These are phyloP conservation scores for Jatropha multifida DNA, from an alignment of 441 rosid genomes.

Conservation along the genomic window DNA sequence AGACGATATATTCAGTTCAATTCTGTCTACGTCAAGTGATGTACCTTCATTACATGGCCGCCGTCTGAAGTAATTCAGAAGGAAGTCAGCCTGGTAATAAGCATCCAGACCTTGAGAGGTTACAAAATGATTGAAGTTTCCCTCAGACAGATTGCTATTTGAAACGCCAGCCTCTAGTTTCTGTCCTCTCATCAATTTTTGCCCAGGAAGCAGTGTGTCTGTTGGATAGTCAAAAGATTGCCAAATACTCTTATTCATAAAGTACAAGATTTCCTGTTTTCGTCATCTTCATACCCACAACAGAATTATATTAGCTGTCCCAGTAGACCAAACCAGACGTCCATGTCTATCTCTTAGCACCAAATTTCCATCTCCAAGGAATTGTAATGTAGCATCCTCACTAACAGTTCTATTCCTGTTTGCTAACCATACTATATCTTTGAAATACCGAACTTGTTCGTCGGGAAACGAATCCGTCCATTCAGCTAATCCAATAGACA, in stretches of 20 bases:
- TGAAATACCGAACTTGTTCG: background rate
- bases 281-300: conserved; percentile 5
- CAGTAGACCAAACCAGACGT: conserved; percentile 12
- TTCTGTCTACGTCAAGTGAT: background rate
- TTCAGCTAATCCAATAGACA: background rate
- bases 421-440: background rate
- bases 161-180: conserved; percentile 14
- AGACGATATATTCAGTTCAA: background rate
- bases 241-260: background rate
- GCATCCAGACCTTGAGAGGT: background rate
- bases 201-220: background rate
- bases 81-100: conserved; percentile 8
- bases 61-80: background rate
- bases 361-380: conserved; percentile 15
- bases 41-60: too few relatives aligned
- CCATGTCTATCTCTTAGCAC: conserved; percentile 14
- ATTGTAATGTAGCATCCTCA: background rate
- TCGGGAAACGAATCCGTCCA: background rate
- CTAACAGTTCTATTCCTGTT: conserved; percentile 19
- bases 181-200: background rate
- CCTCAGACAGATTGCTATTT: background rate
- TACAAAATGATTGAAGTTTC: background rate
- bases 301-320: background rate
- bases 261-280: conserved; percentile 9
- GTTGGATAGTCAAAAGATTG: conserved; percentile 7